Conservation (phyloP, 2,329 filamentous ascomycete genomes). For the Curvularia eragrostidis region DNA sequence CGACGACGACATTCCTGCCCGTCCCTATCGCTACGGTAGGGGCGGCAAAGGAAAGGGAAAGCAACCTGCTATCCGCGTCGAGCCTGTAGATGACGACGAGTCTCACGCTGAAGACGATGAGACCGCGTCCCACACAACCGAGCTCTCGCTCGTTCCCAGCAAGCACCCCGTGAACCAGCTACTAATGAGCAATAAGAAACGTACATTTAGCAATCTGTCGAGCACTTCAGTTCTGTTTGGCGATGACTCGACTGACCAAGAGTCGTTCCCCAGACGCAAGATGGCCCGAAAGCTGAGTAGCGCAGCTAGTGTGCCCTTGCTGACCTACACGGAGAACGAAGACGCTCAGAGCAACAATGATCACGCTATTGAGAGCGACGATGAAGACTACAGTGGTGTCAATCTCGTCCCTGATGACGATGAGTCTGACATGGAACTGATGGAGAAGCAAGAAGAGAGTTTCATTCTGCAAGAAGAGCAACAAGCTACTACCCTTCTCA, state of each 20-base stretch:
- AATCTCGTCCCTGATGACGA: constrained; percentile 77
- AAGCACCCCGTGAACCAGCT: constrained; percentile 40
- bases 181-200: constrained; percentile 46
- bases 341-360: constrained; percentile 33
- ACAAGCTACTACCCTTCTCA: constrained; percentile 38
- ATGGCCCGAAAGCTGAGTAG: constrained; percentile 48
- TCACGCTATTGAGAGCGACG: constrained; percentile 49
- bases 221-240: constrained; percentile 48
- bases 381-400: constrained; percentile 71
- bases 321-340: constrained; percentile 45
- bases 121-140: constrained; percentile 35
- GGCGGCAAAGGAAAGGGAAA: constrained; percentile 48
- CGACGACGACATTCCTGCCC: constrained; percentile 43
- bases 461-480: constrained; percentile 64
- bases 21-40: constrained; percentile 42
- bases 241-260: constrained; percentile 41
- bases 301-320: constrained; percentile 39
- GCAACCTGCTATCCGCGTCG: constrained; percentile 46
- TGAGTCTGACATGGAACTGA: constrained; percentile 80
- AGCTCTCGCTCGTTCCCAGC: constrained; percentile 32
- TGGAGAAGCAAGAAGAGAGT: constrained; percentile 78
- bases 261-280: constrained; percentile 48
- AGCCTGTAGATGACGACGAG: constrained; percentile 41
- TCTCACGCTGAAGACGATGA: constrained; percentile 42
- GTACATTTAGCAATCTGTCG: constrained; percentile 50